Conservation (phyloP, 2,329 filamentous ascomycete genomes). For the Alternaria conjuncta region DNA sequence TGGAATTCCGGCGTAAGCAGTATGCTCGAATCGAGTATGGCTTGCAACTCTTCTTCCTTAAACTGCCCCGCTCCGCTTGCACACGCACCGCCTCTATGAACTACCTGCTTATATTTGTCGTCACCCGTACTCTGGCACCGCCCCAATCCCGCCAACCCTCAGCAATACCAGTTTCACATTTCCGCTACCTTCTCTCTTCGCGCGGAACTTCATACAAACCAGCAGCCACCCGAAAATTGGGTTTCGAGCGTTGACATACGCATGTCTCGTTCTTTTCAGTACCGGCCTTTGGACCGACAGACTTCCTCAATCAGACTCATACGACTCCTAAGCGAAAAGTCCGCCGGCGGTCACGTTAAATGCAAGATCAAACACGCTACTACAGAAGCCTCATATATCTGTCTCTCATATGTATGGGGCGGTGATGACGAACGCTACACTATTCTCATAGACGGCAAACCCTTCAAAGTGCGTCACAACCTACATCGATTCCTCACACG, state of each 20-base stretch:
- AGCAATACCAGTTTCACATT: not conserved
- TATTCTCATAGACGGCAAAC: not conserved
- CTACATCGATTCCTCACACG: slow-evolving; percentile 3
- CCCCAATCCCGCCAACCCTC: not conserved
- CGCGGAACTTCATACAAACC: not conserved
- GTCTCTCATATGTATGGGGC: slow-evolving; percentile 18
- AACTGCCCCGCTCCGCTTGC: not conserved
- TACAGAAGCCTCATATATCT: not conserved
- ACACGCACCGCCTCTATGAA: not conserved
- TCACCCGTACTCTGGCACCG: not conserved
- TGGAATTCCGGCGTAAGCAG: not conserved
- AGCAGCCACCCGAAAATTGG: not conserved
- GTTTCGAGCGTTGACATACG: not conserved
- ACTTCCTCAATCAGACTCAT: not conserved
- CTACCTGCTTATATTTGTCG: not conserved
- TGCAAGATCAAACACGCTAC: slow-evolving; percentile 4
- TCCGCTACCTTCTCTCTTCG: not conserved
- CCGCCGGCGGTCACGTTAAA: not conserved
- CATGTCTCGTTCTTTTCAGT: not conserved
- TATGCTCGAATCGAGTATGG: not conserved
- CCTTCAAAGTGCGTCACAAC: slow-evolving; percentile 2
- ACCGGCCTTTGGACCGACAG: not conserved
- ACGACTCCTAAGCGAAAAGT: not conserved
- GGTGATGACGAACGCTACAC: not conserved
- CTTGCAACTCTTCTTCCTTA: not conserved